A percentile compares a stretch with the other conserved stretches of the same genome.
Conservation (phyloP, 129 eudicot species). For the Flaveria ramosissima region DNA sequence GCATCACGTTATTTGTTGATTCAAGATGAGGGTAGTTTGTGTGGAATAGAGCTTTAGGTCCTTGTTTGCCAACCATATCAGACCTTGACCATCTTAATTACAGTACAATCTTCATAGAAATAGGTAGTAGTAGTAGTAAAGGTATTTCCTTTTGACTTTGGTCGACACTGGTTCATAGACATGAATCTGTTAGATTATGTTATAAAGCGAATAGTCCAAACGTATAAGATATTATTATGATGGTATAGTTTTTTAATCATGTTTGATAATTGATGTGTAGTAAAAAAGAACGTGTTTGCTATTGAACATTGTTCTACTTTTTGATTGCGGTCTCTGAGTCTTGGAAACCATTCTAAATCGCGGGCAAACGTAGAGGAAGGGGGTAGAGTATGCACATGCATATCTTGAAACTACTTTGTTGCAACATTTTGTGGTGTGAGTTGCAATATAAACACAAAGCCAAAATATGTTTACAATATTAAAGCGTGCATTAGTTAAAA, state of each 20-base stretch:
- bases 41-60: conserved; percentile 48
- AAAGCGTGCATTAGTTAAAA: too few relatives aligned
- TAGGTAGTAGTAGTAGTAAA: too few relatives aligned
- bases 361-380: too few relatives aligned
- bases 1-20: conserved; percentile 52
- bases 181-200: not conserved
- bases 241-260: not conserved
- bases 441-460: too few relatives aligned
- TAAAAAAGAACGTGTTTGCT: not conserved
- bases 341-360: too few relatives aligned
- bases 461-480: too few relatives aligned
- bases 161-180: not conserved
- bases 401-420: too few relatives aligned
- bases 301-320: too few relatives aligned
- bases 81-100: conserved; percentile 21
- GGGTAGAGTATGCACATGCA: too few relatives aligned
- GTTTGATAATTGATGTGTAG: not conserved
- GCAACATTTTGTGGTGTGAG: too few relatives aligned
- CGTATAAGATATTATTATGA: not conserved
- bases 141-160: conserved; percentile 12
- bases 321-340: too few relatives aligned
- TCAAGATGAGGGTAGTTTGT: conserved; percentile 59
- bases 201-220: not conserved
- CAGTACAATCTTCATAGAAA: conserved; percentile 6
- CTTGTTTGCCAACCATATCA: conserved; percentile 32